These are phyloP conservation scores for Nigrograna mackinnonii DNA, from an alignment of 2,329 filamentous ascomycete genomes.

Conservation along the genomic window DNA sequence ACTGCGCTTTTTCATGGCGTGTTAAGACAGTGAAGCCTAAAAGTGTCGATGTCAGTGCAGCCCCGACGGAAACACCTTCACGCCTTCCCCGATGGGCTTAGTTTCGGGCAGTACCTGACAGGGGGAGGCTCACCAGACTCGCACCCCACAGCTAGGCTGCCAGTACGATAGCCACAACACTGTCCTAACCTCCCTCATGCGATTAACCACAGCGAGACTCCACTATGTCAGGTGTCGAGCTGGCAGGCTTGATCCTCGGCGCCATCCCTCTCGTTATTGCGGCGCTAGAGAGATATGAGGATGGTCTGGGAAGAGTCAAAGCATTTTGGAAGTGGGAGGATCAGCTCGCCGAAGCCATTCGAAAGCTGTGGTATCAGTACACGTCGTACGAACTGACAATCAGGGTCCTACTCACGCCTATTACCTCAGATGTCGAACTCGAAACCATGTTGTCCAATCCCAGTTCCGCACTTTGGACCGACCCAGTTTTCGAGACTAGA, in stretches of 20 bases:
- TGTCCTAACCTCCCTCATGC: no score
- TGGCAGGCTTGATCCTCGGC: neutral
- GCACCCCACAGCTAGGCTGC: no score
- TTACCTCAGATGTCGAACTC: neutral
- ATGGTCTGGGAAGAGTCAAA: neutral
- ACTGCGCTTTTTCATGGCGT: no score
- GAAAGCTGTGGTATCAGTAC: neutral
- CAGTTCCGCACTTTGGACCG: neutral
- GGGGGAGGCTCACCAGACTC: no score
- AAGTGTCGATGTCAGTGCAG: no score
- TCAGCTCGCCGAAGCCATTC: neutral
- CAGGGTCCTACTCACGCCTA: neutral
- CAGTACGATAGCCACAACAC: no score
- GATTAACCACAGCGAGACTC: no score
- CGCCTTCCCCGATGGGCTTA: no score
- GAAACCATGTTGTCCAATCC: neutral
- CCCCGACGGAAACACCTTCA: no score
- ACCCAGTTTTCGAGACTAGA: no score
- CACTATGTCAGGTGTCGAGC: neutral
- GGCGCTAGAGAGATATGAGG: neutral
- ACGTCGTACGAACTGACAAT: neutral
- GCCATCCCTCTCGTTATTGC: neutral
- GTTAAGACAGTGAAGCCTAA: no score
- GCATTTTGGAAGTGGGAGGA: slow-evolving; percentile 1
- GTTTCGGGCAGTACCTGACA: no score